Evolutionary conservation across 169 alveolate genomes (phyloP), one percentile per base, ranked within the genome.

Genomic region (Cyclospora cayetanensis): DNA sequence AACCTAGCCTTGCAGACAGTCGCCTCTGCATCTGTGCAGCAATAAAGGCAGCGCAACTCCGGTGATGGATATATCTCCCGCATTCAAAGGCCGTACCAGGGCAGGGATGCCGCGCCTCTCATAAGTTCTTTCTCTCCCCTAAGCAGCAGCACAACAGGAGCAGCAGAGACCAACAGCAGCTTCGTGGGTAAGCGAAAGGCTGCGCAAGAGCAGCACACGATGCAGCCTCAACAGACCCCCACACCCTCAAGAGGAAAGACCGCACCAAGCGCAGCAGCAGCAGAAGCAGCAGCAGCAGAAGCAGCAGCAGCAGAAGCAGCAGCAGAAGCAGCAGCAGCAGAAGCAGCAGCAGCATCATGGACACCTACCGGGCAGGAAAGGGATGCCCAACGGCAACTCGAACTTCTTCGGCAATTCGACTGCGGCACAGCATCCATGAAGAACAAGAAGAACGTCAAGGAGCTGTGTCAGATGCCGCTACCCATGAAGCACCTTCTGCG

Each of bases 301-400:
- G 70, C 60, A 11, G 60, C 60, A 11, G 60, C 60, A 11, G 60
- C 60, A 11, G 60, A 46, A 46, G 15, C 70, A 55, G 70, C 70
- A 20, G 70, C 70, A 20, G 4, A 20, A 22, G 70, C 35, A 55
- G 55, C 79, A 85, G 70, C 74, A 55, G 68, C 68, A 31, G 18
- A 4, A 55, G 63, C 22, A 31, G 35, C 41, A 39, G 74, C 37
- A 50, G 60, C 29, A 74, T n/a, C 35, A 41, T 74, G 29, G 37
- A n/a, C 42, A 18, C 84, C 31, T 31, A 27, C 55, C 63, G 25
- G 2, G 91, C 91, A 39, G 50, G 53, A 39, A 85, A 85, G 0
- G 91, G 85, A 27, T 41, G 35, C 50, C 91, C 91, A 1, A 85
- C 72, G 9, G 50, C 70, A n/a, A 85, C 91, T 12, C 91, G 91